phyloP scores from a whole-genome alignment of 2,329 filamentous ascomycete species.

The Amauroascus niger region DNA sequence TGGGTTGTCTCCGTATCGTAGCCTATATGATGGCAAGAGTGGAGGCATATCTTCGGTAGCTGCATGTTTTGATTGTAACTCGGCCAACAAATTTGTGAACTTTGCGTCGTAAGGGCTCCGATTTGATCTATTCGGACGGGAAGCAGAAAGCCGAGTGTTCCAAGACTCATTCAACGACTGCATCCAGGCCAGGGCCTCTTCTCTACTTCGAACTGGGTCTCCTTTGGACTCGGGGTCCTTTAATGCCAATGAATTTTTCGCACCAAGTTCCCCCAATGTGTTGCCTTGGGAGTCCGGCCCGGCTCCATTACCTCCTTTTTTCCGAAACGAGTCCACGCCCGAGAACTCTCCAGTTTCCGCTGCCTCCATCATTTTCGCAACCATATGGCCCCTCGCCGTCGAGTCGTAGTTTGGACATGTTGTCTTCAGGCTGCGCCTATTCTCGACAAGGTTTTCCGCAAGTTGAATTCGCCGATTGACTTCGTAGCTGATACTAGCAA shows the following conservation, averaged over 20 bases:
- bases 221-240: neutral
- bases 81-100: constrained; percentile 1
- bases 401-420: constrained; percentile 37
- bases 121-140: neutral
- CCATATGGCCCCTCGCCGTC: constrained; percentile 28
- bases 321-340: constrained; percentile 30
- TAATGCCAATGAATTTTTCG: neutral
- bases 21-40: neutral
- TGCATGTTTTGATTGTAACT: constrained; percentile 3
- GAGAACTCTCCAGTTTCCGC: constrained; percentile 38
- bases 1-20: neutral
- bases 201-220: neutral
- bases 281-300: constrained; percentile 11
- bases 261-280: neutral
- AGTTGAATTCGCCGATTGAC: constrained; percentile 33
- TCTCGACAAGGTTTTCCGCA: constrained; percentile 37
- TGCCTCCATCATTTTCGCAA: constrained; percentile 37
- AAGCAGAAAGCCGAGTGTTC: neutral
- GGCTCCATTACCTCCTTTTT: constrained; percentile 15
- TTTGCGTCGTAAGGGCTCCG: neutral
- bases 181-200: constrained; percentile 7
- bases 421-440: constrained; percentile 35
- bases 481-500: constrained; percentile 36
- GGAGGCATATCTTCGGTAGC: neutral
- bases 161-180: constrained; percentile 4